These are phyloP conservation scores for Penicillium sp. DNA, from an alignment of 2,329 filamentous ascomycete species.

Conservation along the genomic window DNA sequence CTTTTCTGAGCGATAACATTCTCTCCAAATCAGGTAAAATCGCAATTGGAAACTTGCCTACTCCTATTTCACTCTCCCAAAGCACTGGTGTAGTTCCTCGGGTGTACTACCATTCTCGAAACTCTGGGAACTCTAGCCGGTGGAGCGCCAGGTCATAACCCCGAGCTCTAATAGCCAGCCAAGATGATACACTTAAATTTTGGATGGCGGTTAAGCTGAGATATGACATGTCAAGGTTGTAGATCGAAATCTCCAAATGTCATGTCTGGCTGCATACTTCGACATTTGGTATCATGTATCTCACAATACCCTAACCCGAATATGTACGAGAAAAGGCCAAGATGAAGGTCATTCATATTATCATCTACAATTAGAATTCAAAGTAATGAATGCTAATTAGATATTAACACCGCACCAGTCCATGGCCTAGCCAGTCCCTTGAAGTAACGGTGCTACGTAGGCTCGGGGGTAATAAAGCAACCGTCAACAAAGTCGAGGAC, in stretches of 20 bases:
- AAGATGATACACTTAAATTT: background rate
- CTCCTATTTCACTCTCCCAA: background rate
- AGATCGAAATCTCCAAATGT: background rate
- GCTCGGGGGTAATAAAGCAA: constrained; percentile 1
- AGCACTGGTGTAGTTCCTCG: background rate
- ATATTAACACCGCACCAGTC: background rate
- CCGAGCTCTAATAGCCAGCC: background rate
- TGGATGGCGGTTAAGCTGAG: background rate
- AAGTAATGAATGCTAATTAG: background rate
- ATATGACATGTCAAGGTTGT: background rate
- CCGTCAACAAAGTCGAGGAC: background rate
- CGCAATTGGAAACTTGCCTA: background rate
- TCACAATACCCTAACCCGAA: background rate
- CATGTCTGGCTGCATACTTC: background rate
- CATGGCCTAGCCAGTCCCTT: background rate
- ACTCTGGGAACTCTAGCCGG: background rate
- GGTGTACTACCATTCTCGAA: constrained; percentile 1
- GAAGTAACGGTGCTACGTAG: background rate
- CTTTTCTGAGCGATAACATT: background rate
- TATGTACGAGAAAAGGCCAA: background rate
- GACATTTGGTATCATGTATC: background rate
- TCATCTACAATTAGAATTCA: background rate
- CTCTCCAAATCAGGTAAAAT: background rate
- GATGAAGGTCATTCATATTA: background rate
- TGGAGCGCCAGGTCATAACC: too few relatives aligned